Base-by-base conservation (phyloP, 169 alveolate genomes). In the Plasmodium vivax region DNA sequence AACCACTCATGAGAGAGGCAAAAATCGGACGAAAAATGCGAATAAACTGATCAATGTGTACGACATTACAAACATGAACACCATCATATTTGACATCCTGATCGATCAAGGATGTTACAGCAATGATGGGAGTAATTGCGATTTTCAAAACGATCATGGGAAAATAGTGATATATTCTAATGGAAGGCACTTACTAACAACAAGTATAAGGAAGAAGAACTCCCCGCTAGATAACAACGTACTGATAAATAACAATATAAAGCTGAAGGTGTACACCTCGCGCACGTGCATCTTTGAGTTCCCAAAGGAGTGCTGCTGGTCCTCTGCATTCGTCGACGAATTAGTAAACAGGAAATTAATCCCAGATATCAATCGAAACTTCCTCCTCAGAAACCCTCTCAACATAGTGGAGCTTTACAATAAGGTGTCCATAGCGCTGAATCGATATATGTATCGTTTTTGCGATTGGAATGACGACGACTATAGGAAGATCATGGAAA, bases 31-130 rank as follows among this genome's bases (percentile, higher is more conserved):
- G 10, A 58, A 43, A 45, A 43, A 81, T 51, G 74, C 68, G 32
- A 82, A 47, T 54, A 82, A 92, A 83, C 95, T 32, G 14, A 77
- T 92, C 72, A 92, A 92, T 72, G 92, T 83, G 7, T 92, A 92
- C 75, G 95, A 92, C 34, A 41, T 92, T 45, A 92, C 95, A 27
- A 92, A 82, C 41, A 92, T 92, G 95, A 92, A 92, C 79, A 83
- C 92, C 54, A 92, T 92, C 77, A 84, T 92, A 34, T 92, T 92
- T 72, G 95, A 92, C 58, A 62, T 92, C 34, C 41, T 92, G 84
- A 72, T 92, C 9, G 95, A 92, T 82, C 95, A 92, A 82, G 95
- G 95, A 19, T 92, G 95, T 8, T 92, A 79, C 62, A 81, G 27
- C 38, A 72, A 54, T 82, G 95, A 92, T 79, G 73, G 75, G 19